Evolutionary conservation across 257 asterid species (phyloP).

Genomic region (Lantana camara): DNA sequence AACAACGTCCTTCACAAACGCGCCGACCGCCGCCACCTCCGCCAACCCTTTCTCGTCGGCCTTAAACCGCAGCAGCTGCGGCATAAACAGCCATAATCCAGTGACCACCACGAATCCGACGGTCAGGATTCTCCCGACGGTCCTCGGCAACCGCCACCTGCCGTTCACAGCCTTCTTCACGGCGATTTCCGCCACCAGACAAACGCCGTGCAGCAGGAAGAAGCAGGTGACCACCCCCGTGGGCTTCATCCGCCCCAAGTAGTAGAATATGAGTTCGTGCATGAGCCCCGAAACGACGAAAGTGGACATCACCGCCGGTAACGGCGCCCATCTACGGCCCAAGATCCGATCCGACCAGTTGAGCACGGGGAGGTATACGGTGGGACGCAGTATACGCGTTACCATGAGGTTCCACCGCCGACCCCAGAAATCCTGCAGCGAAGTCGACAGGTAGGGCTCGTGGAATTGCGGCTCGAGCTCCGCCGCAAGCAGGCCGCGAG

Average conservation of each 20-base stretch:
- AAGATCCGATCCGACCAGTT: slow-evolving; percentile 34
- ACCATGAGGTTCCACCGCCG: slow-evolving; percentile 90
- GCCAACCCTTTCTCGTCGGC: slow-evolving; percentile 53
- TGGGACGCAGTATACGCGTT: slow-evolving; percentile 69
- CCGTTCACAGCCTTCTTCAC: slow-evolving; percentile 50
- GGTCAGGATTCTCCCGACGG: slow-evolving; percentile 41
- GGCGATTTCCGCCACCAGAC: slow-evolving; percentile 44
- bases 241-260: slow-evolving; percentile 65
- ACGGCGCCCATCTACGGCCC: slow-evolving; percentile 60
- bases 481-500: slow-evolving; percentile 49
- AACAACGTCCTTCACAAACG: slow-evolving; percentile 52
- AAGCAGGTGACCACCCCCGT: slow-evolving; percentile 65
- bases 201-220: slow-evolving; percentile 64
- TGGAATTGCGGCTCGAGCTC: slow-evolving; percentile 88
- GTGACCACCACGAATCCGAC: slow-evolving; percentile 52
- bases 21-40: slow-evolving; percentile 57
- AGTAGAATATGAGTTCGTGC: slow-evolving; percentile 78
- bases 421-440: slow-evolving; percentile 90
- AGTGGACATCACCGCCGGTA: slow-evolving; percentile 54
- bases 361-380: slow-evolving; percentile 62
- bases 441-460: slow-evolving; percentile 70
- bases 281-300: slow-evolving; percentile 60
- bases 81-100: slow-evolving; percentile 62
- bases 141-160: slow-evolving; percentile 49
- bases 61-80: slow-evolving; percentile 49